phyloP scores from a whole-genome alignment of 2,329 filamentous ascomycete genomes.

The Fusarium vanettenii region DNA sequence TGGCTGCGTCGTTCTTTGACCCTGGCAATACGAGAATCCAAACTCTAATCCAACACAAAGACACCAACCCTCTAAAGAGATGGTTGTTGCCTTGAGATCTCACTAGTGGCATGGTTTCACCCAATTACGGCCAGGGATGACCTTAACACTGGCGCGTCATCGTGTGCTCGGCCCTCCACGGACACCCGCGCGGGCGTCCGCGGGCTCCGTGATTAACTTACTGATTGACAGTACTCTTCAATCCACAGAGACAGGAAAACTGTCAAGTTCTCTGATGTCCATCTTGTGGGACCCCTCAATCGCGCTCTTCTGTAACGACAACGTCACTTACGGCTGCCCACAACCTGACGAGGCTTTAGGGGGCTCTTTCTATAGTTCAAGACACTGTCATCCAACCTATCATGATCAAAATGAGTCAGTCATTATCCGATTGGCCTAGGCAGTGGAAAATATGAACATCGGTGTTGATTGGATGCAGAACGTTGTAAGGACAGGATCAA shows the following conservation, averaged over 20 bases:
- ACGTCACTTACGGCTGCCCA: neutral
- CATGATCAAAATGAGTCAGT: no score
- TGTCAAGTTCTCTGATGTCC: neutral
- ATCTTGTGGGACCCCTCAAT: neutral
- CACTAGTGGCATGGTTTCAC: neutral
- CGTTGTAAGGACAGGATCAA: constrained; percentile 1
- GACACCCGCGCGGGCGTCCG: neutral
- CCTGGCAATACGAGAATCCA: neutral
- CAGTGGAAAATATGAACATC: constrained; percentile 12
- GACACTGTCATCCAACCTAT: no score
- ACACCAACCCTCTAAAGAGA: neutral
- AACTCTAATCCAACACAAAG: neutral
- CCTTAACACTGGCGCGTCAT: neutral
- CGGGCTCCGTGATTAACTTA: neutral
- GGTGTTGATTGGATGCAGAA: constrained; percentile 22
- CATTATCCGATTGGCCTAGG: no score
- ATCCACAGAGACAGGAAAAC: neutral
- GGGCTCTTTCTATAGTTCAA: neutral
- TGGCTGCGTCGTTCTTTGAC: neutral
- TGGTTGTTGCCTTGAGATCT: neutral
- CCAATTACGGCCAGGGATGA: neutral
- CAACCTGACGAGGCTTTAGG: neutral
- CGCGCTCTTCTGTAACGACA: neutral
- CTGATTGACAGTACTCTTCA: neutral
- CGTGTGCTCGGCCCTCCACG: neutral